Percentiles rank a stretch among this genome's conserved stretches.
Conservation (phyloP, 2,329 filamentous ascomycete species). For the Aaosphaeria arxii region DNA sequence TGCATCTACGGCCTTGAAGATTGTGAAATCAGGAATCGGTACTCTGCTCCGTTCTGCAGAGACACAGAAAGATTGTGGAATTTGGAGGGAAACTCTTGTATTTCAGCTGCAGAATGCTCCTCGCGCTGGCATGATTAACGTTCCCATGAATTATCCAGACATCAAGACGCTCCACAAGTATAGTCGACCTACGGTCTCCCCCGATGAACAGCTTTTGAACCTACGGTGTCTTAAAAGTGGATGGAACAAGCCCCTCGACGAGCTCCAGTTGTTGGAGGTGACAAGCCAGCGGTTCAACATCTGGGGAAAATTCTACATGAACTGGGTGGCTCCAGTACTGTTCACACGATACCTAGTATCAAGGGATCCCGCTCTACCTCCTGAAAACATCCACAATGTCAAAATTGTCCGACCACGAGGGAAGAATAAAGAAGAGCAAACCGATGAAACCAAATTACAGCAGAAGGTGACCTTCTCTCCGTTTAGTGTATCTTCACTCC, state of each 20-base stretch:
- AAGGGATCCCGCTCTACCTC: constrained; percentile 5
- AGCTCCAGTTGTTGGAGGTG: constrained; percentile 31
- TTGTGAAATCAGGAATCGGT: constrained; percentile 29
- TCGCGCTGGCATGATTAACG: neutral
- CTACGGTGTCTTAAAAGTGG: constrained; percentile 25
- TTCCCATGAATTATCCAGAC: constrained; percentile 18
- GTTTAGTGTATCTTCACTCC: constrained; percentile 23
- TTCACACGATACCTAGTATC: constrained; percentile 22
- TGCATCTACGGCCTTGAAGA: constrained; percentile 20
- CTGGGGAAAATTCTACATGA: constrained; percentile 35
- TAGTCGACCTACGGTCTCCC: constrained; percentile 33
- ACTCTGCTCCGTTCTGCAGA: constrained; percentile 19
- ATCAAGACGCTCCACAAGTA: constrained; percentile 36
- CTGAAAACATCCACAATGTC: constrained; percentile 23
- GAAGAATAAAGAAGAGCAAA: constrained; percentile 12
- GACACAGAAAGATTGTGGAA: constrained; percentile 14
- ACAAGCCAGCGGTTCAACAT: constrained; percentile 39
- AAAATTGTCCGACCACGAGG: constrained; percentile 23
- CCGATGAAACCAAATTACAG: neutral
- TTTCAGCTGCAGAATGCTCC: no score
- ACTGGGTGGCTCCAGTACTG: constrained; percentile 37
- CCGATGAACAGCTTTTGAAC: constrained; percentile 23
- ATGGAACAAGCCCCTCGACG: constrained; percentile 28
- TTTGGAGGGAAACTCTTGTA: constrained; percentile 17
- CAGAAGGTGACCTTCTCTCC: constrained; percentile 38